Evolutionary conservation across 441 rosid genomes (phyloP), one percentile per base, ranked within the genome.

Genomic region (Melastoma candidum): DNA sequence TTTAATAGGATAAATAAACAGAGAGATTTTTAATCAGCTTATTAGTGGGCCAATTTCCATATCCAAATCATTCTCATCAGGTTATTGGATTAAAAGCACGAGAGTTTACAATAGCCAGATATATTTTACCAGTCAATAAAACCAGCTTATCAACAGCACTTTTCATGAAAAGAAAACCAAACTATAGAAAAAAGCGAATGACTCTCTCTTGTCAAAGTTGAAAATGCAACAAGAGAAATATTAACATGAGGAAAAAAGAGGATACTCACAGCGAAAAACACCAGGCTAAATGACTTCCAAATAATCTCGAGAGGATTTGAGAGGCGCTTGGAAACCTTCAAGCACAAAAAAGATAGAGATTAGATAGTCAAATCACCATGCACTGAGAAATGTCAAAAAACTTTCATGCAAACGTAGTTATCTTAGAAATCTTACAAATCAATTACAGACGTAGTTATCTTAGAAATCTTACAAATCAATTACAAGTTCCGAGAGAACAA

Each of bases 231-330:
- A 47, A 49, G 12, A 36, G 26, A 11, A 36, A 39, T 36, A 36
- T 36, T 17, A 36, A 36, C 8, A 36, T 36, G 8, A 44, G 44
- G 49, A 13, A 56, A 44, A 29, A 26, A 63, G 49, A 13, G 49
- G 75, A 60, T 66, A 49, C 89, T 81, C 80, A 92, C 98, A 17
- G 98, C 98, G 61, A 93, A 93, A 78, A 88, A 88, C 32, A 88
- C 74, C 11, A 93, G 98, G 76, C 95, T 88, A 79, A 88, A 88
- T 36, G 98, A 88, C 77, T 93, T 81, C 92, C 90, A 88, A 60
- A 86, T 62, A 65, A 93, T 78, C 65, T 84, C 92, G 59, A 88
- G 77, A 17, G 98, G 95, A 76, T 82, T 93, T 39, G 95, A 73
- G 53, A 93, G 87, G 68, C 72, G 74, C 64, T 70, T 81, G 10